phyloP scores from a whole-genome alignment of 108 stramenopile genomes.

The Phaeodactylum tricornutum region DNA sequence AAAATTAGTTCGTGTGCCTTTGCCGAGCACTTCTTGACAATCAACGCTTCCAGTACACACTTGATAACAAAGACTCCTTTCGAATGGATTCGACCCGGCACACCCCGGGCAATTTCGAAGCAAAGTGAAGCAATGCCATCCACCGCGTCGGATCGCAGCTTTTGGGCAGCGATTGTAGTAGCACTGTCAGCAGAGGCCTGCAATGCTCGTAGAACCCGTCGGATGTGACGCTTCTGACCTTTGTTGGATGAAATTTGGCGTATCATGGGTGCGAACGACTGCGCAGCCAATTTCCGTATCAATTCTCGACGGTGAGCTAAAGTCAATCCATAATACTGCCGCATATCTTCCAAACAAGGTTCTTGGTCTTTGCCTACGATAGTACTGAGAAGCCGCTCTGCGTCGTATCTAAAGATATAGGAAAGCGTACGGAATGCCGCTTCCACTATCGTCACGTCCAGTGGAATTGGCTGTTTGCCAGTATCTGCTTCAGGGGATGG shows the following conservation, averaged over 20 bases:
- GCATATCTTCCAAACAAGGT: slow-evolving; percentile 51
- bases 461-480: slow-evolving; percentile 34
- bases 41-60: slow-evolving; percentile 25
- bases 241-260: slow-evolving; percentile 50
- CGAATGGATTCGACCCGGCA: slow-evolving; percentile 60
- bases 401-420: slow-evolving; percentile 75
- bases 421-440: slow-evolving; percentile 67
- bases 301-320: slow-evolving; percentile 62
- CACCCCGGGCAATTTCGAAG: slow-evolving; percentile 60
- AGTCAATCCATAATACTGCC: slow-evolving; percentile 70
- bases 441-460: slow-evolving; percentile 74
- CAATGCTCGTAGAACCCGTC: slow-evolving; percentile 57
- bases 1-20: slow-evolving; percentile 9
- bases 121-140: slow-evolving; percentile 71
- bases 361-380: slow-evolving; percentile 6
- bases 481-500: slow-evolving; percentile 36
- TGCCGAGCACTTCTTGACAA: neutral
- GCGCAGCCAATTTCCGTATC: slow-evolving; percentile 60
- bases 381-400: slow-evolving; percentile 31
- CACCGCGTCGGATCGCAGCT: slow-evolving; percentile 48
- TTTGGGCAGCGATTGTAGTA: slow-evolving; percentile 10
- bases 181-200: slow-evolving; percentile 21
- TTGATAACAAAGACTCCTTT: slow-evolving; percentile 41
- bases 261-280: slow-evolving; percentile 70
- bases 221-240: slow-evolving; percentile 53